Evolutionary conservation across 352 stramenopile species (phyloP), one percentile per base, ranked within the genome.

Genomic region (Globisporangium uncinulatum): DNA sequence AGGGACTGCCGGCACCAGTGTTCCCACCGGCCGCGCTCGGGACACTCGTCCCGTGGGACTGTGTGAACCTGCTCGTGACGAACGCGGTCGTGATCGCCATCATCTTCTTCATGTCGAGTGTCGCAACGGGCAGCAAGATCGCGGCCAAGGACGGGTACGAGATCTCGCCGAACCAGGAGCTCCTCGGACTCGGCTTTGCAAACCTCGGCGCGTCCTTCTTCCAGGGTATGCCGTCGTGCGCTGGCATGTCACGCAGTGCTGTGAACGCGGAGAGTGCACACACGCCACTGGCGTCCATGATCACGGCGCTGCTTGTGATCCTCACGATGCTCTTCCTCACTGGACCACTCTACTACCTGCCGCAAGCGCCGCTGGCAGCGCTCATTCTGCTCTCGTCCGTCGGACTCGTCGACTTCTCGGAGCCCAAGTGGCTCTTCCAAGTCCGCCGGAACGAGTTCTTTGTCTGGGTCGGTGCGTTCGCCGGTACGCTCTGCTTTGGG

Each of bases 81-180:
- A 75, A 92, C 51, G 80, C 88, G 1, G 51, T 95, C 9, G 79
- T 76, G 41, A 96, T 96, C 58, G 74, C 76, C 1, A 74, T 97
- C 59, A 79, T 98, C n/a, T 90, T 88, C 21, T 98, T 97, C 74
- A 96, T 97, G 78, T 87, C 94, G 59, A 96, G 84, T 44, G 79
- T 97, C 65, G 87, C 87, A 4, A 95, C 96, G 51, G 87, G 82
- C 34, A 96, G 95, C 56, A 78, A 83, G 43, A 61, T 97, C 17
- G 89, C 90, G 0, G 76, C 77, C 6, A 86, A 90, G 37, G 83
- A 89, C 61, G 82, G 79, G 9, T 91, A 92, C 60, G 69, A 89
- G 52, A 89, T 96, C 47, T 69, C 78, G 17, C 69, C 84, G 3
- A 93, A 93, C 64, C 76, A 96, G 53, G 94, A 98, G 66, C 74